These are phyloP conservation scores for Emmonsia crescens DNA, from an alignment of 2,329 filamentous ascomycete genomes.

Conservation along the genomic window DNA sequence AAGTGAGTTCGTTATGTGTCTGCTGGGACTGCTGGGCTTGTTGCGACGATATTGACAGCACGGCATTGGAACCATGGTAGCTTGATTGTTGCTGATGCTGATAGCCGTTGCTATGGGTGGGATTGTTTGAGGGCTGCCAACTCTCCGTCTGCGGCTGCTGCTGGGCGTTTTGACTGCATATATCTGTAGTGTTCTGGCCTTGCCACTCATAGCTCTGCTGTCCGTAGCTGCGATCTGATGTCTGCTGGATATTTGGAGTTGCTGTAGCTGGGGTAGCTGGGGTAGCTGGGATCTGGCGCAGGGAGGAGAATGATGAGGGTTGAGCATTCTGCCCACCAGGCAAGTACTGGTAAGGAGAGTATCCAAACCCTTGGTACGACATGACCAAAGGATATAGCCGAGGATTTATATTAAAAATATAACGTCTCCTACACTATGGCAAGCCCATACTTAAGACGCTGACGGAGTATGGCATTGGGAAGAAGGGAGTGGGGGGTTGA, in stretches of 20 bases:
- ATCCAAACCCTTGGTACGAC: slow-evolving; percentile 13
- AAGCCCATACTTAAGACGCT: background rate
- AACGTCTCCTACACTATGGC: background rate
- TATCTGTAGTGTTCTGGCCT: slow-evolving; percentile 4
- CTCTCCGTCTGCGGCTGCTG: slow-evolving; percentile 3
- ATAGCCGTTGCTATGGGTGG: slow-evolving; percentile 1
- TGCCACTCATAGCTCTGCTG: slow-evolving; percentile 10
- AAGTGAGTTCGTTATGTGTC: background rate
- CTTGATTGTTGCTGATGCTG: slow-evolving; percentile 7
- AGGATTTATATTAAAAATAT: background rate
- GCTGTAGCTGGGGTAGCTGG: slow-evolving; percentile 5
- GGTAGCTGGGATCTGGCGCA: slow-evolving; percentile 1
- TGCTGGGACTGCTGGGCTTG: slow-evolving; percentile 5
- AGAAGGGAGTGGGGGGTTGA: background rate
- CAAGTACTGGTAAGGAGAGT: slow-evolving; percentile 8
- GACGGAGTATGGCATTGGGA: background rate
- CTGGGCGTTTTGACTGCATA: background rate
- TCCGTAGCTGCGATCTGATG: slow-evolving; percentile 4
- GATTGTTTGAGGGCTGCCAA: slow-evolving; percentile 6
- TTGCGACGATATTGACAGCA: background rate
- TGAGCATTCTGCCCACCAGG: slow-evolving; percentile 3
- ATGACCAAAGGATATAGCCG: background rate
- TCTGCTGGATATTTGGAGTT: slow-evolving; percentile 2
- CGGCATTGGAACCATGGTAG: slow-evolving; percentile 7
- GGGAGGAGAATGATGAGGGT: slow-evolving; percentile 2